Percentiles rank a stretch among this genome's conserved stretches.
phyloP scores from a whole-genome alignment of 2,329 filamentous ascomycete species.

The Coniochaeta sp. region DNA sequence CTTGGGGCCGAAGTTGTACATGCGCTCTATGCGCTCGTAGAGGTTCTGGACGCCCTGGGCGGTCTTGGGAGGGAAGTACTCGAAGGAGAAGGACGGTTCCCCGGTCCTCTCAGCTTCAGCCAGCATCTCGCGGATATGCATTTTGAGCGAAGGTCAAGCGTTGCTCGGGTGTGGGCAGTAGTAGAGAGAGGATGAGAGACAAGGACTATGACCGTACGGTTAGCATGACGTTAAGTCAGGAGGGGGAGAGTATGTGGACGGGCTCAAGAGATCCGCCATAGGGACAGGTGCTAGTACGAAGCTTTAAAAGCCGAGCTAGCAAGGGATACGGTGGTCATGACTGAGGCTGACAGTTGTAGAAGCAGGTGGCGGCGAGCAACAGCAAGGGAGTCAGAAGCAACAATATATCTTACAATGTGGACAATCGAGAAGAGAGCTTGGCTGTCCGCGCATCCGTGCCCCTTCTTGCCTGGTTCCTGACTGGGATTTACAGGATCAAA shows the following conservation, averaged over 20 bases:
- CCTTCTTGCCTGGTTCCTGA: background rate
- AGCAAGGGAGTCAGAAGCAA: background rate
- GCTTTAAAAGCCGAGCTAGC: background rate
- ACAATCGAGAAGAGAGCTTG: background rate
- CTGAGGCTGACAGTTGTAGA: background rate
- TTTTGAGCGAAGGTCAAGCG: conserved; percentile 38
- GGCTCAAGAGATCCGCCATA: background rate
- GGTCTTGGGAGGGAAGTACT: conserved; percentile 98
- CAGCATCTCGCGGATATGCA: conserved; percentile 96
- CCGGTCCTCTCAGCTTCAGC: conserved; percentile 70
- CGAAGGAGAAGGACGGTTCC: conserved; percentile 92
- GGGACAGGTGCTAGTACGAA: background rate
- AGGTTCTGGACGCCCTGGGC: conserved; percentile 97
- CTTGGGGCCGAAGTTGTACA: conserved; percentile 87
- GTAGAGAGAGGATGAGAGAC: no score
- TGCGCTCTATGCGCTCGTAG: conserved; percentile 98
- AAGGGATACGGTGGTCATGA: background rate
- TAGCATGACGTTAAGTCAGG: background rate
- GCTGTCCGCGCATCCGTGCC: background rate
- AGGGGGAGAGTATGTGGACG: background rate
- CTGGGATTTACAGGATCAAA: background rate
- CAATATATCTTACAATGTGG: conserved; percentile 1
- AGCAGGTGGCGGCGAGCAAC: background rate
- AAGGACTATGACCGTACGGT: background rate
- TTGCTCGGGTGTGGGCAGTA: background rate